Percentiles rank a stretch among this genome's conserved stretches.
phyloP scores from a whole-genome alignment of 2,329 filamentous ascomycete species.

The Dryadomyces sulphureus region DNA sequence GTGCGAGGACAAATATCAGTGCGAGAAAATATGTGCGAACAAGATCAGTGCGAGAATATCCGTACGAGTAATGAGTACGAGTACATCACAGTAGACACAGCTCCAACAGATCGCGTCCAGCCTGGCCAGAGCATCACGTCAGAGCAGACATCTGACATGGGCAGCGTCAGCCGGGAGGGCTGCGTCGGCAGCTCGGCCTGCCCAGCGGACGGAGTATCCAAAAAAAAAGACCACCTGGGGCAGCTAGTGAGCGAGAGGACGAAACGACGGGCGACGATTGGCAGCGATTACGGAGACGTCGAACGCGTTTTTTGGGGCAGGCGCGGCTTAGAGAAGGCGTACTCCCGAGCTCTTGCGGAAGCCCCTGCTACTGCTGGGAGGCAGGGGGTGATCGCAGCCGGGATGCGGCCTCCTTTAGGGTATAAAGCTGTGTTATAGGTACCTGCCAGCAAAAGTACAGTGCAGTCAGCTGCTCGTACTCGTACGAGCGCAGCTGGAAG shows the following conservation, averaged over 20 bases:
- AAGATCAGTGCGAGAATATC: too few species aligned
- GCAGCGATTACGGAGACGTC: slow-evolving; percentile 2
- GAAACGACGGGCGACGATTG: slow-evolving; percentile 3
- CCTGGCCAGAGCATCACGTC: background rate
- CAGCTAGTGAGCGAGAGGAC: background rate
- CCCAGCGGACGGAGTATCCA: background rate
- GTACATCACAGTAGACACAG: too few species aligned
- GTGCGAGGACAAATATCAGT: too few species aligned
- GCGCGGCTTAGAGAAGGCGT: background rate
- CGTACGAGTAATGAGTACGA: too few species aligned
- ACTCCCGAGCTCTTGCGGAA: too few species aligned
- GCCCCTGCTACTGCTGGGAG: background rate
- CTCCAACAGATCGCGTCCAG: too few species aligned
- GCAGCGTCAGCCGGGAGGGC: background rate
- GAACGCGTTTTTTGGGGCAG: background rate
- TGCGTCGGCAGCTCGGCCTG: too few species aligned
- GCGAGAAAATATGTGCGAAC: too few species aligned
- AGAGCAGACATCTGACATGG: background rate
- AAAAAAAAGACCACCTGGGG: background rate
- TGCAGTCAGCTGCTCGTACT: too few species aligned
- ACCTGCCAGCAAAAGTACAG: too few species aligned
- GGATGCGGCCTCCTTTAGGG: background rate
- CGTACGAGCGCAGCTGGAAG: too few species aligned
- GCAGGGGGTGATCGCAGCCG: background rate
- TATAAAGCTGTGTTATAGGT: background rate